Evolutionary conservation across 1,284 basidiomycete genomes (phyloP).

Genomic region (Cryptococcus wingfieldii): DNA sequence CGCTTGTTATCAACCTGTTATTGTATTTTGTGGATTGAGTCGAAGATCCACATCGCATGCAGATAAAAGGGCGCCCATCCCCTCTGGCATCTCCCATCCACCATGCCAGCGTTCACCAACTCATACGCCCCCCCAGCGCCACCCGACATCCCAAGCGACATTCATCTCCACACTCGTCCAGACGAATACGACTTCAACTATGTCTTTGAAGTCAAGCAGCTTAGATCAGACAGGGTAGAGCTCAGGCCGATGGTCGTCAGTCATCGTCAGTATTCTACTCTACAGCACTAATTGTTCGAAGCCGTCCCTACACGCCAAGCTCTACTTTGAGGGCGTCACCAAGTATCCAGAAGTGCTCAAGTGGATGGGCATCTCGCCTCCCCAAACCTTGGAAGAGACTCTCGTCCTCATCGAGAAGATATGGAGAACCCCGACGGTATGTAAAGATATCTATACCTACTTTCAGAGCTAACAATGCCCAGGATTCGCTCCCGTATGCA

Average conservation of each 20-base stretch:
- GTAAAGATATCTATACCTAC: constrained; percentile 2
- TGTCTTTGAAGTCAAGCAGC: constrained; percentile 28
- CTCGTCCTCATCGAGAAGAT: constrained; percentile 28
- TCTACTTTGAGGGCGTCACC: constrained; percentile 23
- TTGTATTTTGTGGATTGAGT: no score
- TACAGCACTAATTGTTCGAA: background rate
- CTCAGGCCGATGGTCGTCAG: constrained; percentile 32
- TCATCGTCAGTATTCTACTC: background rate
- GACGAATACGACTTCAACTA: constrained; percentile 47
- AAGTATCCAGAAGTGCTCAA: constrained; percentile 24
- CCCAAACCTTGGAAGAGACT: constrained; percentile 26
- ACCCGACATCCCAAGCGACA: constrained; percentile 14
- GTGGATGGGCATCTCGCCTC: constrained; percentile 21
- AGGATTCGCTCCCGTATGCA: constrained; percentile 29
- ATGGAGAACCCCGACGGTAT: constrained; percentile 21
- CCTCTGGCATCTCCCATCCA: background rate
- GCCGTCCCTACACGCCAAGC: constrained; percentile 35
- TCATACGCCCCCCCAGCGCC: constrained; percentile 18
- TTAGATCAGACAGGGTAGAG: constrained; percentile 33
- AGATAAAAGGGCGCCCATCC: background rate
- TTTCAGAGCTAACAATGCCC: background rate
- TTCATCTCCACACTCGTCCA: constrained; percentile 29
- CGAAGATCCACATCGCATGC: background rate
- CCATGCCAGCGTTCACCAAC: constrained; percentile 15
- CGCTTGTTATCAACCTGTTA: no score